Conservation (phyloP, 371 early-diverging fungal genomes). For the Dinochytrium kinnereticum region DNA sequence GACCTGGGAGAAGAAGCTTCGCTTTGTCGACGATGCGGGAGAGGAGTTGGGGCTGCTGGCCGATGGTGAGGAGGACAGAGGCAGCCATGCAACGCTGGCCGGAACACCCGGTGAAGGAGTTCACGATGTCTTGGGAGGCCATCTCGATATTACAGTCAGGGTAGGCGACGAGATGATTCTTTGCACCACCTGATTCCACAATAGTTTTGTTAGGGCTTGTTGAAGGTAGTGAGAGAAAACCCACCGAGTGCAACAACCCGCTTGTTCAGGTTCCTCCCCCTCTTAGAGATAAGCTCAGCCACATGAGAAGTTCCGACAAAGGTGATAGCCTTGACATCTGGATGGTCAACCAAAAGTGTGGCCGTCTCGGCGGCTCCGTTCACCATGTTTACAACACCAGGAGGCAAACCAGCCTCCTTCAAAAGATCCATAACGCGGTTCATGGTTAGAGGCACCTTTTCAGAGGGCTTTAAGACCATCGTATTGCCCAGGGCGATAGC, state of each 20-base stretch:
- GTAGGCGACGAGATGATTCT: conserved; percentile 76
- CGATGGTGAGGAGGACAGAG: conserved; percentile 70
- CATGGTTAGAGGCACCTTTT: conserved; percentile 80
- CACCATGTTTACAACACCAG: conserved; percentile 77
- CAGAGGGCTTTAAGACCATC: conserved; percentile 74
- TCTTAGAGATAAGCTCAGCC: conserved; percentile 59
- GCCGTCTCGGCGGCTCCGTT: conserved; percentile 64
- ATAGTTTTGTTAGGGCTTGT: neutral
- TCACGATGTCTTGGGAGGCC: conserved; percentile 73
- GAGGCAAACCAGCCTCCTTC: conserved; percentile 63
- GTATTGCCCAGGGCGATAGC: conserved; percentile 73
- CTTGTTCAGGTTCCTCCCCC: conserved; percentile 60
- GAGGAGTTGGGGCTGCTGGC: conserved; percentile 65
- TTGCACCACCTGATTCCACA: conserved; percentile 44
- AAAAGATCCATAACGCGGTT: conserved; percentile 61
- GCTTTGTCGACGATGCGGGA: conserved; percentile 63
- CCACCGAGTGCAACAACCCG: conserved; percentile 69
- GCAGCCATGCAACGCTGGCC: conserved; percentile 66
- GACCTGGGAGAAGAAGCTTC: conserved; percentile 49
- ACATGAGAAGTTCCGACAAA: conserved; percentile 76
- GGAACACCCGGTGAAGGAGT: conserved; percentile 69
- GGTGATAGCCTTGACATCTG: conserved; percentile 65
- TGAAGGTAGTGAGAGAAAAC: neutral
- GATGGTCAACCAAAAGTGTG: conserved; percentile 58
- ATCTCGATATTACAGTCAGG: conserved; percentile 73